phyloP scores from a whole-genome alignment of 768 basidiomycete species.

The Tremella mesenterica region DNA sequence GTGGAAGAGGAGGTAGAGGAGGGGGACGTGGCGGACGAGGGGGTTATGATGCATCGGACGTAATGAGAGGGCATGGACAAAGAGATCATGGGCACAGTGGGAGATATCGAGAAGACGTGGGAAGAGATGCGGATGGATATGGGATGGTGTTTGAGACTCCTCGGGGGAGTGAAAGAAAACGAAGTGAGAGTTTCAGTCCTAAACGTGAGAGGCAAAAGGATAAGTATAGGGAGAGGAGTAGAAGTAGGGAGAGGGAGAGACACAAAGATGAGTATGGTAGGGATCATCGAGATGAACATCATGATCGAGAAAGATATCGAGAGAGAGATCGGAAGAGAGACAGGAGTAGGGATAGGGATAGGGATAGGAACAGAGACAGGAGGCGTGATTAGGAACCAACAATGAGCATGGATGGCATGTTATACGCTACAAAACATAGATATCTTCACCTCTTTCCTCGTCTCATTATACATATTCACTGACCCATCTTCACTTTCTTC shows the following conservation, averaged over 20 bases:
- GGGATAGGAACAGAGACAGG: slow-evolving; percentile 10
- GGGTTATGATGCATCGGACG: slow-evolving; percentile 24
- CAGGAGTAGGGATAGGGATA: slow-evolving; percentile 17
- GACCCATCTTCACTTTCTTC: too few relatives aligned
- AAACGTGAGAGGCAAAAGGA: slow-evolving; percentile 55
- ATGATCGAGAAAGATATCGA: slow-evolving; percentile 34
- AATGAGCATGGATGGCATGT: not conserved
- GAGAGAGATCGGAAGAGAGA: slow-evolving; percentile 48
- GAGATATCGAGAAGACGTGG: not conserved
- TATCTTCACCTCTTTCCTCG: not conserved
- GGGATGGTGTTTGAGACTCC: slow-evolving; percentile 14
- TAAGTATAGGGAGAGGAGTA: slow-evolving; percentile 18
- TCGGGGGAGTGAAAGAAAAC: slow-evolving; percentile 27
- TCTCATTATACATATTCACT: too few relatives aligned
- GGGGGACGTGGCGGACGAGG: slow-evolving; percentile 33
- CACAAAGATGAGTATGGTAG: slow-evolving; percentile 6
- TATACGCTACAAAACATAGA: not conserved
- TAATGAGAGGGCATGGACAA: slow-evolving; percentile 58
- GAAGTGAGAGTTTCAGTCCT: slow-evolving; percentile 46
- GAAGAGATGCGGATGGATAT: slow-evolving; percentile 7
- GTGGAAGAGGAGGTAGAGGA: slow-evolving; percentile 17
- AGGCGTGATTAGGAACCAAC: not conserved
- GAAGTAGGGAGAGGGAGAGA: slow-evolving; percentile 23
- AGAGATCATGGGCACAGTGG: slow-evolving; percentile 48
- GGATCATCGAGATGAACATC: slow-evolving; percentile 29